Evolutionary conservation across 2,329 filamentous ascomycete species (phyloP).

Genomic region (Fusarium miscanthi): DNA sequence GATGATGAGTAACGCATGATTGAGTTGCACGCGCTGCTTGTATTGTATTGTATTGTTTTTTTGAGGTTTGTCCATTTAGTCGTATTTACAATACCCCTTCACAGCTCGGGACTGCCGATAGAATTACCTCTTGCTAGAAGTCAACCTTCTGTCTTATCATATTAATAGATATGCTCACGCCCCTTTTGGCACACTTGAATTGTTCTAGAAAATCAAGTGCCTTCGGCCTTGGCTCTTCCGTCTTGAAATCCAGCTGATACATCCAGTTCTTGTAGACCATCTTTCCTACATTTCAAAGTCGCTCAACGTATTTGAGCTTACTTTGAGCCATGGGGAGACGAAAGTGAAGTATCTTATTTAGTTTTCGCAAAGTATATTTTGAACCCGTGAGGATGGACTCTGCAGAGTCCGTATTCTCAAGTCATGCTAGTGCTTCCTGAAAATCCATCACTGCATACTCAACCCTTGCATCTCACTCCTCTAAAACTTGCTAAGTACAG

Average conservation of each 20-base stretch:
- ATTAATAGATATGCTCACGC: background rate
- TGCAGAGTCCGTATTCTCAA: background rate
- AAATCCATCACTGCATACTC: background rate
- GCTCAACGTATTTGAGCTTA: background rate
- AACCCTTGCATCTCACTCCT: background rate
- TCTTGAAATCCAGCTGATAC: background rate
- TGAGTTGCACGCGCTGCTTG: background rate
- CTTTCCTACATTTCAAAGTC: background rate
- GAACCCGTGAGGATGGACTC: background rate
- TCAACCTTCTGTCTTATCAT: background rate
- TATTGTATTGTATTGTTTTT: background rate
- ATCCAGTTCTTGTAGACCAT: background rate
- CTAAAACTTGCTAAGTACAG: conserved; percentile 60
- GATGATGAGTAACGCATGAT: conserved; percentile 75
- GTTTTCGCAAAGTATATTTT: background rate
- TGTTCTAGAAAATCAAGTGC: background rate
- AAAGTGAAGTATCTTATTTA: background rate
- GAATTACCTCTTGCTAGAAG: background rate
- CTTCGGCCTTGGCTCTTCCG: background rate
- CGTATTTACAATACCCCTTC: conserved; percentile 31
- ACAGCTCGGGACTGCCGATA: background rate
- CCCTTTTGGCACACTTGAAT: background rate
- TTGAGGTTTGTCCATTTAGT: background rate
- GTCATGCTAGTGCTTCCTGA: background rate
- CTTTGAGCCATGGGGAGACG: background rate